Evolutionary conservation across 148 eudicot species (phyloP), one percentile per base, ranked within the genome.

Genomic region (Linanthus parryae): DNA sequence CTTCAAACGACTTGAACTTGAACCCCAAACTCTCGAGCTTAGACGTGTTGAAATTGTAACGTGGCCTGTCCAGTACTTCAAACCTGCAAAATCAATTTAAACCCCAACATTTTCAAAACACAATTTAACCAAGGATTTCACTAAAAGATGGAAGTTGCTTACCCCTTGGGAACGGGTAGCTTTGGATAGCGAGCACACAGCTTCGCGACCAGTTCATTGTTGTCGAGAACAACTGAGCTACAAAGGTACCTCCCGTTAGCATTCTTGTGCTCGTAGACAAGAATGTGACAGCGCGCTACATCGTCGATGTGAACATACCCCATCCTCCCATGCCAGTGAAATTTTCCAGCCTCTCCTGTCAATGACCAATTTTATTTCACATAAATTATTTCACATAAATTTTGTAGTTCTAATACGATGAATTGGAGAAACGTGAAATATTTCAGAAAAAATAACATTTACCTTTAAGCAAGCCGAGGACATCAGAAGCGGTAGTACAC

Each of bases 301-400:
- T 92, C 99, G 27, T 92, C 99, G 2, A 92, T 82, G 55, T 92
- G 94, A 48, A 92, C 76, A 43, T 88, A 92, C 37, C 99, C 99
- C 96, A 87, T 84, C 69, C 99, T 82, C 55, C 99, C 99, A 61
- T 87, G 83, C 68, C 71, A 75, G 42, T 82, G 65, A 15, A 92
- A 92, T 24, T 60, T 84, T 25, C 44, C 57, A 17, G 66, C 73
- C 43, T 84, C 84, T 17, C 98, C 98, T 90, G 8, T n/a, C n/a
- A n/a, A n/a, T n/a, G n/a, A n/a, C n/a, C n/a, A n/a, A n/a, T n/a
- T 33, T 44, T 17, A 12, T 47, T 35, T 37, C 28, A 24, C 30
- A 46, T 46, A 23, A 14, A 18, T 21, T 21, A 19, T 45, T 5
- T 21, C 5, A 45, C 5, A 20, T 2, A 21, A 6, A 44, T 20